Base-by-base conservation (phyloP, 768 basidiomycete genomes). In the Leccinellum rugosiceps region DNA sequence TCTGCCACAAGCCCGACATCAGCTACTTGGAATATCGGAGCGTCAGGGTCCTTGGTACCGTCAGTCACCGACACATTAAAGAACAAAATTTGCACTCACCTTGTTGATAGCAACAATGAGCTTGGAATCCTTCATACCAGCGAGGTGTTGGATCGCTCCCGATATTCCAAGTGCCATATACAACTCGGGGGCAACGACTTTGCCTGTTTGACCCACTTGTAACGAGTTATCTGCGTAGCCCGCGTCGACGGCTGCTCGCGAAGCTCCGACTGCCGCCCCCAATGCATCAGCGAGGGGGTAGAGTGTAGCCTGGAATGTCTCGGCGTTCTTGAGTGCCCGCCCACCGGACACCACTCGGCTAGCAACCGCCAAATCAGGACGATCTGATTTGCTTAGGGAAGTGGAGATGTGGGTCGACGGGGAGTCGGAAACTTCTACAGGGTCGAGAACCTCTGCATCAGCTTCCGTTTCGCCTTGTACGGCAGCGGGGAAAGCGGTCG, bases 91-190 rank as follows among this genome's bases (percentile, higher is more conserved):
- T 23, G 21, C 7, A 56, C 28, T 52, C 60, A 86, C 94, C 84
- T 99, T 99, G 79, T 99, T 99, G 60, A 99, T 82, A 4, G 97
- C 97, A 31, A 97, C 96, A 59, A 99, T 99, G 61, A 98, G 79
- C 77, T 98, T 99, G 11, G 92, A 94, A 67, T 98, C 97, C 72
- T 99, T 99, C 97, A 98, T 99, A 9, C 97, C 97, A 21, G 97
- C 97, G 54, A 98, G 78, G 77, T 99, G 97, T 75, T 99, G 97
- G 65, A 98, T 99, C 14, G 97, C 97, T 17, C 97, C 97, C 9
- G 94, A 97, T 65, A 99, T 98, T 51, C 97, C 97, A 50, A 98
- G 74, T 4, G 97, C 97, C 74, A 98, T 83, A 75, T 99, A 99
- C 53, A 99, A 77, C 69, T 96, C 92, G 0, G 97, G 96, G 3